These are phyloP conservation scores for Cicer yamashitae DNA, from an alignment of 306 rosid genomes.

Conservation along the genomic window DNA sequence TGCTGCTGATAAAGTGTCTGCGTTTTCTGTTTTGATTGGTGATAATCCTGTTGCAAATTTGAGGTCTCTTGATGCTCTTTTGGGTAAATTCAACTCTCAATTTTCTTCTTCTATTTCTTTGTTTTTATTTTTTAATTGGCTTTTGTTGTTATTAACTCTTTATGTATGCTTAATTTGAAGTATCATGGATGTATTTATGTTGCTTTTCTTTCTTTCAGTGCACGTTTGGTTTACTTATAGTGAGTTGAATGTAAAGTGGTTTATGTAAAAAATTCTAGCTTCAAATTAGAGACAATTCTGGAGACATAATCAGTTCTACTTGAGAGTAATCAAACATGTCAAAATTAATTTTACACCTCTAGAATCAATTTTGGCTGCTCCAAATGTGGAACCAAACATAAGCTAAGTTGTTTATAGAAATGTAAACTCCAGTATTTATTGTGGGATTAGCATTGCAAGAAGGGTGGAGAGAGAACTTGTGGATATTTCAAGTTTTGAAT, in stretches of 20 bases:
- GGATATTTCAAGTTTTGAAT: too few relatives aligned
- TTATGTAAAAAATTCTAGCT: too few relatives aligned
- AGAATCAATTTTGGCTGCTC: too few relatives aligned
- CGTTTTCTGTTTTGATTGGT: constrained; percentile 83
- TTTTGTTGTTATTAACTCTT: neutral
- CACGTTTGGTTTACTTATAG: too few relatives aligned
- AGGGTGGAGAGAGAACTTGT: neutral
- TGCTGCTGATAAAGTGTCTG: constrained; percentile 90
- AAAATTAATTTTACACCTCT: too few relatives aligned
- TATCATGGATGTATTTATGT: neutral
- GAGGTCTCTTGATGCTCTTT: constrained; percentile 84
- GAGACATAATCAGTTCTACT: too few relatives aligned
- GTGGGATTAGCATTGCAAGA: neutral
- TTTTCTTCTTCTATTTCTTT: neutral
- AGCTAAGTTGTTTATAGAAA: neutral
- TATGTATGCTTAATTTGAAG: constrained; percentile 9
- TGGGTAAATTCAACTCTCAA: constrained; percentile 58
- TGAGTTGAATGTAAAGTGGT: too few relatives aligned
- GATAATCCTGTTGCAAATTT: constrained; percentile 87
- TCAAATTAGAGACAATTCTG: too few relatives aligned
- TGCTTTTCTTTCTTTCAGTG: constrained; percentile 12
- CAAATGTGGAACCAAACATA: too few relatives aligned
- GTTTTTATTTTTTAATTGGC: neutral
- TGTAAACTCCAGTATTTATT: neutral
- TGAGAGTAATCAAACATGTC: too few relatives aligned